A percentile compares a stretch with the other conserved stretches of the same genome.
These are phyloP conservation scores for Piper betle DNA, from an alignment of 164 flowering plant genomes.

Conservation along the genomic window DNA sequence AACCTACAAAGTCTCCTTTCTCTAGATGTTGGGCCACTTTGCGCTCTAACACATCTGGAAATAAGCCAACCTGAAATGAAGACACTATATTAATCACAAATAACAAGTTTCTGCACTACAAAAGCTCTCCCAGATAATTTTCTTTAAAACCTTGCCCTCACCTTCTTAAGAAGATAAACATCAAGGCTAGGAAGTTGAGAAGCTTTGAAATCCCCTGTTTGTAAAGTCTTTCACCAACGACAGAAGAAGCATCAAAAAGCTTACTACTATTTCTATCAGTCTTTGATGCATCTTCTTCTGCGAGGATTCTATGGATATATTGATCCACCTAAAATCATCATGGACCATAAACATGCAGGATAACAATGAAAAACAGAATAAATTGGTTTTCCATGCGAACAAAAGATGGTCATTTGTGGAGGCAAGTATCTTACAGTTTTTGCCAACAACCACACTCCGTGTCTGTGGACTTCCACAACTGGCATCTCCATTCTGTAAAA, in stretches of 20 bases:
- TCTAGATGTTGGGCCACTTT: constrained; percentile 63
- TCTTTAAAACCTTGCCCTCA: constrained; percentile 6
- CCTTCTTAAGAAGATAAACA: constrained; percentile 69
- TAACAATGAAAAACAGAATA: background rate
- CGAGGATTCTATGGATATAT: constrained; percentile 68
- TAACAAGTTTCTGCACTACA: too few relatives aligned
- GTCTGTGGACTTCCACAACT: constrained; percentile 68
- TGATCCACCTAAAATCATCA: constrained; percentile 52
- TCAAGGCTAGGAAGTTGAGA: constrained; percentile 54
- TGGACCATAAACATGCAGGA: background rate
- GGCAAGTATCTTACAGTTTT: constrained; percentile 44
- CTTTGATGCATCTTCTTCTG: constrained; percentile 63
- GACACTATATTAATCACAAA: too few relatives aligned
- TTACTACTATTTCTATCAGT: constrained; percentile 19
- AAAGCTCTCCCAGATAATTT: too few relatives aligned
- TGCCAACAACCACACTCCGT: constrained; percentile 88
- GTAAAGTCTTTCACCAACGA: constrained; percentile 53
- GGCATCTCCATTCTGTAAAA: constrained; percentile 89
- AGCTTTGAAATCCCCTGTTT: constrained; percentile 57
- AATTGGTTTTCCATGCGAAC: background rate
- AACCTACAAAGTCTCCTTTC: constrained; percentile 76
- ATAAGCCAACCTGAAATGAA: constrained; percentile 68
- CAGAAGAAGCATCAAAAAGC: constrained; percentile 53
- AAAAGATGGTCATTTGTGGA: background rate
- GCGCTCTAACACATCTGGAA: constrained; percentile 79